Conservation (phyloP, 1,284 basidiomycete species). For the Austroboletus novae-zelandiae region DNA sequence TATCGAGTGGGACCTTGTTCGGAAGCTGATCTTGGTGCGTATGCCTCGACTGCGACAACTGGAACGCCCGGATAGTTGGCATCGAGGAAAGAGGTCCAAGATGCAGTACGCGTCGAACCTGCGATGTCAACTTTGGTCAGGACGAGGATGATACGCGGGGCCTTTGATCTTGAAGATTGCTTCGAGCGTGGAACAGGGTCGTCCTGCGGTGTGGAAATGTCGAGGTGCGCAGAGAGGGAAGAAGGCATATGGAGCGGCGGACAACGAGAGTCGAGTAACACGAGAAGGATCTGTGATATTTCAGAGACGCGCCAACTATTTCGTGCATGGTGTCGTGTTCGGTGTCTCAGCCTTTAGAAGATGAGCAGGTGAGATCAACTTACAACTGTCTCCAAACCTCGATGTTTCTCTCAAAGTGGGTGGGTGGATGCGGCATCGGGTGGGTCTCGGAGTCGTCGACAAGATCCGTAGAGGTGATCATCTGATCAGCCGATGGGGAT, state of each 20-base stretch:
- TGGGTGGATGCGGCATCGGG: slow-evolving; percentile 60
- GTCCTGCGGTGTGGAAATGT: slow-evolving; percentile 8
- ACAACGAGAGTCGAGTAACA: slow-evolving; percentile 85
- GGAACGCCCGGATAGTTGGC: slow-evolving; percentile 51
- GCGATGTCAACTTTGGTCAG: slow-evolving; percentile 84
- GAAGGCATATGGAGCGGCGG: slow-evolving; percentile 69
- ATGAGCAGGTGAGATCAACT: slow-evolving; percentile 30
- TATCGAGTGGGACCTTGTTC: slow-evolving; percentile 49
- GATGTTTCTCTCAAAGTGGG: slow-evolving; percentile 85
- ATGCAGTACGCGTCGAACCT: slow-evolving; percentile 51
- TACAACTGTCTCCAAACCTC: slow-evolving; percentile 92
- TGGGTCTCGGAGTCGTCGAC: slow-evolving; percentile 17
- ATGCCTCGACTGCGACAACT: slow-evolving; percentile 76
- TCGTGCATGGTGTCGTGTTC: background rate
- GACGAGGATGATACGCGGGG: slow-evolving; percentile 60
- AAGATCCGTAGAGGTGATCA: background rate
- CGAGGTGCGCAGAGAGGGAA: slow-evolving; percentile 52
- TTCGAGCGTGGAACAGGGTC: slow-evolving; percentile 2
- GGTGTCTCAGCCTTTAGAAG: slow-evolving; percentile 7
- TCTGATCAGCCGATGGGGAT: slow-evolving; percentile 5
- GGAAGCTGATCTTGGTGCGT: slow-evolving; percentile 44
- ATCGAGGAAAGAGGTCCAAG: slow-evolving; percentile 70
- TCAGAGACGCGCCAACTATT: slow-evolving; percentile 84
- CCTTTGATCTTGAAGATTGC: slow-evolving; percentile 40
- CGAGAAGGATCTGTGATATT: slow-evolving; percentile 79